Conservation (phyloP, 2,329 filamentous ascomycete species). For the Orbilia oligospora region DNA sequence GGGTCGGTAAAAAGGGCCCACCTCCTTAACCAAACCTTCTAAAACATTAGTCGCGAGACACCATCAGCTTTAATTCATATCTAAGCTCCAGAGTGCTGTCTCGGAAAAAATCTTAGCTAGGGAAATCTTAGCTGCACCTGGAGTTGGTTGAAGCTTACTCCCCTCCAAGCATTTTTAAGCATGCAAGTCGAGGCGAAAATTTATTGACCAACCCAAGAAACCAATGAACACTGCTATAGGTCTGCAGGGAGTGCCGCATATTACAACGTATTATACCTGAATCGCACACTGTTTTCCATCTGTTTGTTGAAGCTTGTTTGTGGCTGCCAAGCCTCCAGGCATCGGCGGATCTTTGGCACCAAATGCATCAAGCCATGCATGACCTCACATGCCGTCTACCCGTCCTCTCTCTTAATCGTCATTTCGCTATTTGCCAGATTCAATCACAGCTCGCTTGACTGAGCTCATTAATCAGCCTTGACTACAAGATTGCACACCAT, state of each 20-base stretch:
- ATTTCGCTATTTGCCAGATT: conserved; percentile 28
- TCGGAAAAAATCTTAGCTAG: conserved; percentile 53
- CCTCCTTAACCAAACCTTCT: conserved; percentile 29
- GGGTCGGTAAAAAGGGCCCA: conserved; percentile 42
- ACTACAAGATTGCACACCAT: conserved; percentile 10
- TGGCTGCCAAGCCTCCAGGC: conserved; percentile 50
- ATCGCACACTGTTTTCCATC: conserved; percentile 36
- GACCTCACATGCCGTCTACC: conserved; percentile 42
- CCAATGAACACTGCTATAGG: neutral
- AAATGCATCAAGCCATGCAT: conserved; percentile 22
- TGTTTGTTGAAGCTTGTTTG: conserved; percentile 51
- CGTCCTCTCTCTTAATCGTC: conserved; percentile 33
- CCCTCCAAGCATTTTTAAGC: conserved; percentile 12
- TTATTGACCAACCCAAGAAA: conserved; percentile 6
- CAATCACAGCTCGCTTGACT: conserved; percentile 26
- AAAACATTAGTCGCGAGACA: conserved; percentile 55
- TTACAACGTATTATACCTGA: conserved; percentile 31
- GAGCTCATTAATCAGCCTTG: conserved; percentile 39
- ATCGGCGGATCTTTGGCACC: conserved; percentile 36
- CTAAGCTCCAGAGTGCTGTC: conserved; percentile 40
- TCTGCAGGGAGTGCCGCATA: conserved; percentile 17
- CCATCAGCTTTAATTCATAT: conserved; percentile 11
- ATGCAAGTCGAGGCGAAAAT: conserved; percentile 44
- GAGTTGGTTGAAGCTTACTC: conserved; percentile 36
- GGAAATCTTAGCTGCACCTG: conserved; percentile 20